A percentile compares a stretch with the other conserved stretches of the same genome.
phyloP scores from a whole-genome alignment of 768 basidiomycete genomes.

The Leccinum rimulosum region DNA sequence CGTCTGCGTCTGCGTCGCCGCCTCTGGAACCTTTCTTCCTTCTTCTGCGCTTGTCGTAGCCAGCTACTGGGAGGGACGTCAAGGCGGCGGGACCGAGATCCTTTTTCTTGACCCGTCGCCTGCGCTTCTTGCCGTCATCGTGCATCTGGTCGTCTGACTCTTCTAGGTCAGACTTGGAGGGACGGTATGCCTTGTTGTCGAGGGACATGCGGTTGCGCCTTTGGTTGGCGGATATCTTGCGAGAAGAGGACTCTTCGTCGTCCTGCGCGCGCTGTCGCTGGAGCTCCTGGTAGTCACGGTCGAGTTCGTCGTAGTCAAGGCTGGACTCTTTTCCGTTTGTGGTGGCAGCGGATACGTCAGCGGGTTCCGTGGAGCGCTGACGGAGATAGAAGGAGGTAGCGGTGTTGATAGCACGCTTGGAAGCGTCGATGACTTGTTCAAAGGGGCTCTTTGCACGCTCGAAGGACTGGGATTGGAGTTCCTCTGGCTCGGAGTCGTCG shows the following conservation, averaged over 20 bases:
- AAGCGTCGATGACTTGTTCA: constrained; percentile 55
- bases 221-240: constrained; percentile 34
- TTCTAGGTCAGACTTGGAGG: constrained; percentile 62
- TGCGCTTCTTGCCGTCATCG: constrained; percentile 51
- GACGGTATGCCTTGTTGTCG: constrained; percentile 83
- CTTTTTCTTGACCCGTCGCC: constrained; percentile 48
- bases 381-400: constrained; percentile 64
- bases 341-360: constrained; percentile 38
- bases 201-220: constrained; percentile 63
- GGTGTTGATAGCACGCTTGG: constrained; percentile 49
- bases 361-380: constrained; percentile 58
- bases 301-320: constrained; percentile 80
- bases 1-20: constrained; percentile 35
- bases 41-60: constrained; percentile 59
- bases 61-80: constrained; percentile 64
- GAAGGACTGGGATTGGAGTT: constrained; percentile 25
- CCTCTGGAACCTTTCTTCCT: constrained; percentile 49
- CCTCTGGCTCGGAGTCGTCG: constrained; percentile 71
- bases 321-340: constrained; percentile 44
- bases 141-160: constrained; percentile 62
- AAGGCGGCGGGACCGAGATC: constrained; percentile 54
- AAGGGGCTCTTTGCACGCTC: constrained; percentile 69
- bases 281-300: constrained; percentile 54
- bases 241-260: constrained; percentile 28
- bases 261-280: constrained; percentile 26